phyloP scores from a whole-genome alignment of 306 rosid genomes.

The Senna tora region DNA sequence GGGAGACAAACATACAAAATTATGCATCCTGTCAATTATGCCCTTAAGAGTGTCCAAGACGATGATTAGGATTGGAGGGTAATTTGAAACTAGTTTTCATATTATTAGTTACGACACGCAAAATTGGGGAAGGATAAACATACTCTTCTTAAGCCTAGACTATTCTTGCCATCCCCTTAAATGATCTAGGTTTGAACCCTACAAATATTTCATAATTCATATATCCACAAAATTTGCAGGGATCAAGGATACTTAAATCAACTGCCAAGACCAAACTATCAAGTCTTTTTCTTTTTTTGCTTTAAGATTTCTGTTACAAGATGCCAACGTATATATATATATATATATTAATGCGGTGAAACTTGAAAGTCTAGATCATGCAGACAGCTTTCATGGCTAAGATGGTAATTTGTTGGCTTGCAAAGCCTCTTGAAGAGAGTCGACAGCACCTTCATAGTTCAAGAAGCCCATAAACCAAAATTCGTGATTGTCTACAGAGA shows the following conservation, averaged over 20 bases:
- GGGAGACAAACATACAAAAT: too few species aligned
- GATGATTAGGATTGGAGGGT: too few species aligned
- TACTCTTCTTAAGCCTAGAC: neutral
- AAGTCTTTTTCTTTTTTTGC: slow-evolving; percentile 28
- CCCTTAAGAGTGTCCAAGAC: too few species aligned
- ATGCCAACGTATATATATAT: slow-evolving; percentile 22
- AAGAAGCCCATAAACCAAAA: slow-evolving; percentile 99
- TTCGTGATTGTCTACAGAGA: slow-evolving; percentile 81
- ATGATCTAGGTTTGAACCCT: neutral
- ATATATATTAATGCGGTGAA: slow-evolving; percentile 33
- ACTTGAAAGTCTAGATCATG: slow-evolving; percentile 37
- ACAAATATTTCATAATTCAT: neutral
- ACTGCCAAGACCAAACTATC: slow-evolving; percentile 35
- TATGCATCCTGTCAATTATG: too few species aligned
- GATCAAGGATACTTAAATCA: slow-evolving; percentile 27
- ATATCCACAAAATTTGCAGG: slow-evolving; percentile 43
- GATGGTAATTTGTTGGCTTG: slow-evolving; percentile 48
- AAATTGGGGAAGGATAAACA: neutral
- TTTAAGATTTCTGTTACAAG: slow-evolving; percentile 1
- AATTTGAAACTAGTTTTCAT: neutral
- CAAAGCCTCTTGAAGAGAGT: slow-evolving; percentile 59
- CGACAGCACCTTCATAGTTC: slow-evolving; percentile 71
- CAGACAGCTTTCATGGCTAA: slow-evolving; percentile 43
- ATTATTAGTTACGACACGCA: neutral
- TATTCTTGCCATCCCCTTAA: neutral